Conservation (phyloP, 768 basidiomycete genomes). For the Psilocybe cyanescens region DNA sequence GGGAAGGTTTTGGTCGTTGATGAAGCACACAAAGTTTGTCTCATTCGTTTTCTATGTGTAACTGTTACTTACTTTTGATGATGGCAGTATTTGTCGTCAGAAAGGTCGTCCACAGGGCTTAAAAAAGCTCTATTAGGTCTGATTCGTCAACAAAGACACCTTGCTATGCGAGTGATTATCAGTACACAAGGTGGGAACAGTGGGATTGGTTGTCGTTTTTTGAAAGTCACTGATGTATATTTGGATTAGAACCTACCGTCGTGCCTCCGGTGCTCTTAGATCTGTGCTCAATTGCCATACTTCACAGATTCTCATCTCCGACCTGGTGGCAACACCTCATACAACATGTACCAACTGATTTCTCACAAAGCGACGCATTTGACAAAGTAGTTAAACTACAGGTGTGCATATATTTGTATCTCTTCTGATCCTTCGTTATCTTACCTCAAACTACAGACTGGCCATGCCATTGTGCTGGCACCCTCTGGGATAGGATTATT, state of each 20-base stretch:
- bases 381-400: slow-evolving; percentile 67
- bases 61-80: background rate
- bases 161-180: slow-evolving; percentile 73
- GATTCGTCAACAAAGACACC: slow-evolving; percentile 71
- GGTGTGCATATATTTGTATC: slow-evolving; percentile 37
- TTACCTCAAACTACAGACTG: slow-evolving; percentile 50
- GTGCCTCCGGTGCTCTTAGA: slow-evolving; percentile 71
- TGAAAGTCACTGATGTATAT: background rate
- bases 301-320: slow-evolving; percentile 78
- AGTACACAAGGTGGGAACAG: slow-evolving; percentile 65
- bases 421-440: background rate
- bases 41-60: background rate
- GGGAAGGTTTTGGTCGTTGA: slow-evolving; percentile 76
- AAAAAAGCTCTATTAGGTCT: slow-evolving; percentile 61
- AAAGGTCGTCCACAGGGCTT: slow-evolving; percentile 50
- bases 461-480: slow-evolving; percentile 70
- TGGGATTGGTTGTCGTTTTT: background rate
- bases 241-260: slow-evolving; percentile 65
- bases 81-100: slow-evolving; percentile 59
- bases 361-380: slow-evolving; percentile 62
- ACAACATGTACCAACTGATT: slow-evolving; percentile 68
- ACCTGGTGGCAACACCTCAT: slow-evolving; percentile 75
- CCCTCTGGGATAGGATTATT: slow-evolving; percentile 62
- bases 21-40: slow-evolving; percentile 71
- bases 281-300: slow-evolving; percentile 64